These are phyloP conservation scores for Rhododendron ovatum DNA, from an alignment of 148 eudicot genomes.

Conservation along the genomic window DNA sequence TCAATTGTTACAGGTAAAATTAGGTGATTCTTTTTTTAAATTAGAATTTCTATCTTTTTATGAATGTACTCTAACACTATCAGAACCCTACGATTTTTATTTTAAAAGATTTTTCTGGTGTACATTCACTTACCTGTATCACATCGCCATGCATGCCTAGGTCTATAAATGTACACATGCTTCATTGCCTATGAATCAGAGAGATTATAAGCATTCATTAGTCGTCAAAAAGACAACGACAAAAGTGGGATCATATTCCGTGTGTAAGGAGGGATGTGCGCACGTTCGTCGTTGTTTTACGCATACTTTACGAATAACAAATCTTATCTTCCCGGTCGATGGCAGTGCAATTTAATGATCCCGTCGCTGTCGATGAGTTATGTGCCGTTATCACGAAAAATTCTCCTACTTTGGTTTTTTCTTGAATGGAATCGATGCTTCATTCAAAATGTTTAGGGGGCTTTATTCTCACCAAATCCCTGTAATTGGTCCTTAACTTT, in stretches of 20 bases:
- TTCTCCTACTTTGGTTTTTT: conserved; percentile 1
- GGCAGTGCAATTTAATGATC: not conserved
- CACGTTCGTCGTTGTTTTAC: not conserved
- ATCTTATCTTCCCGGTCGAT: not conserved
- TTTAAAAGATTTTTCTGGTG: not conserved
- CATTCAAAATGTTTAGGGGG: not conserved
- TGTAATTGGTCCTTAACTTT: not conserved
- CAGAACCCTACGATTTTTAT: not conserved
- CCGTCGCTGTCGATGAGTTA: conserved; percentile 3
- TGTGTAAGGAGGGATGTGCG: not conserved
- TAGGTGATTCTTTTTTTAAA: not conserved
- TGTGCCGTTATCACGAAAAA: not conserved
- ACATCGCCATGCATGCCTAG: not conserved
- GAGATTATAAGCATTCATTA: not conserved
- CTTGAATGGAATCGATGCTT: conserved; percentile 4
- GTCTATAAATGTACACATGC: not conserved
- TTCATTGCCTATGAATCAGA: not conserved
- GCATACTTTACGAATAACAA: not conserved
- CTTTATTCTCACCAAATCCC: conserved; percentile 10
- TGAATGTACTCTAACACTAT: not conserved
- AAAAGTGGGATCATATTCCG: not conserved
- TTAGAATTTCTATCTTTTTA: not conserved
- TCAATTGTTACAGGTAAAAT: not conserved
- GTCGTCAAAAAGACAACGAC: not conserved
- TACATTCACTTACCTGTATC: not conserved